Base-by-base conservation (phyloP, 2,329 filamentous ascomycete genomes). In the Colletotrichum simmondsii region DNA sequence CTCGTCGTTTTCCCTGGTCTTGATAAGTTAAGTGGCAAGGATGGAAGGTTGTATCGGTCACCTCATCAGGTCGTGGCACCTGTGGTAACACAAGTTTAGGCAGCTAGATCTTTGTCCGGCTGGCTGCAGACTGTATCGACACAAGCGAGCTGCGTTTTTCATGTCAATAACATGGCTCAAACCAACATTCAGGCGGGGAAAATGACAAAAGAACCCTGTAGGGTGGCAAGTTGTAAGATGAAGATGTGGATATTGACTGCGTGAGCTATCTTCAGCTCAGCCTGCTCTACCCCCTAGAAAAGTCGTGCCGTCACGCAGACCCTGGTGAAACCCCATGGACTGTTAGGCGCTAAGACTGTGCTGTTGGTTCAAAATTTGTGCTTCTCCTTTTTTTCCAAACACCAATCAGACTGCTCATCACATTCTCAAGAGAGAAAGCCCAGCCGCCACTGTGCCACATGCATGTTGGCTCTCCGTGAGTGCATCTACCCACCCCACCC, bases 1-100 rank as follows among this genome's bases (percentile, higher is more conserved):
- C 61, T 78, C 1, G 76, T 81, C 5, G 76, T 82, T 12, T 78
- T 78, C 19, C 76, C 80, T 22, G 81, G 81, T 0, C 46, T 83
- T 58, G 75, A 78, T 49, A 82, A 80, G 65, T 49, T 79, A 11
- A 74, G 75, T n/a, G 60, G 71, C 22, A 76, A 63, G 37, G 77
- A 82, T 30, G 79, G 79, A 24, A 75, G 65, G 11, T 73, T 72
- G 14, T 77, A 76, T 32, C 54, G 65, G n/a, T 68, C 70, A 14
- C 77, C 79, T 4, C 74, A 74, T 54, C 72, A 74, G 52, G 75
- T 80, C 5, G 76, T 77, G 3, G 75, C 75, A 19, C 77, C 78
- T 0, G 54, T 74, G 24, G 60, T 74, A 11, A 69, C 74, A 30
- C 68, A 52, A 52, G 49, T 75, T 28, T 70, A 42, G 71, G 5